Evolutionary conservation across 768 basidiomycete genomes (phyloP).

Genomic region (Hericium erinaceus): DNA sequence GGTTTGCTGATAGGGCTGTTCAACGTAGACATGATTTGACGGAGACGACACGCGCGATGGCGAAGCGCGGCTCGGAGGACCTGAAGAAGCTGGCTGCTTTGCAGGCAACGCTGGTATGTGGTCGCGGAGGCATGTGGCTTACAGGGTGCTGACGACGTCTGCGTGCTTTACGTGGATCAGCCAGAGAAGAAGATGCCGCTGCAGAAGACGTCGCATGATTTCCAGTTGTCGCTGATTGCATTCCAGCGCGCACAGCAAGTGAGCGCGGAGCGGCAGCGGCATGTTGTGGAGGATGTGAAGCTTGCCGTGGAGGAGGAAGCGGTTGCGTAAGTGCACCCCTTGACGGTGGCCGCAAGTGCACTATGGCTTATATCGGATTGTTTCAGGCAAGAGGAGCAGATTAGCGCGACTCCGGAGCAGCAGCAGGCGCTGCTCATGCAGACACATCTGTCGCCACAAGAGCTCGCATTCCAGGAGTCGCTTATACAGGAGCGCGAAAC

Average conservation of each 20-base stretch:
- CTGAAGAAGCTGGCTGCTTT: slow-evolving; percentile 78
- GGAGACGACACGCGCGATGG: slow-evolving; percentile 90
- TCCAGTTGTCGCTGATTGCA: slow-evolving; percentile 79
- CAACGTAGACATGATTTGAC: slow-evolving; percentile 77
- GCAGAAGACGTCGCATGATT: slow-evolving; percentile 89
- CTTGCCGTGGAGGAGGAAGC: slow-evolving; percentile 72
- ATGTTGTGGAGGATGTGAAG: slow-evolving; percentile 81
- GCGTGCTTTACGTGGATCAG: slow-evolving; percentile 27
- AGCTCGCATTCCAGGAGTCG: slow-evolving; percentile 93
- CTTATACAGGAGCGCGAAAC: slow-evolving; percentile 88
- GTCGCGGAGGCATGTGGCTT: not conserved
- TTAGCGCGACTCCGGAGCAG: slow-evolving; percentile 33
- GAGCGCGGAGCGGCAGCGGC: slow-evolving; percentile 83
- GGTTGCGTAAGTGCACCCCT: slow-evolving; percentile 18
- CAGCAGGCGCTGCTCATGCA: slow-evolving; percentile 66
- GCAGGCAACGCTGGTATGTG: slow-evolving; percentile 49
- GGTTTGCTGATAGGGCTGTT: not conserved
- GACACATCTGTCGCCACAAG: slow-evolving; percentile 74
- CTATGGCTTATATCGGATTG: not conserved
- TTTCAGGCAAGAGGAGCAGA: slow-evolving; percentile 3
- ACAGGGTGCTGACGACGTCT: not conserved
- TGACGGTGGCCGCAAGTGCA: not conserved
- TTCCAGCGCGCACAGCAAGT: slow-evolving; percentile 90
- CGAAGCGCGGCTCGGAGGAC: slow-evolving; percentile 88
- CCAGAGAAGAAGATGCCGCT: slow-evolving; percentile 75